Percentiles rank a stretch among this genome's conserved stretches.
phyloP scores from a whole-genome alignment of 2,329 filamentous ascomycete species.

The Fusarium dimerum region DNA sequence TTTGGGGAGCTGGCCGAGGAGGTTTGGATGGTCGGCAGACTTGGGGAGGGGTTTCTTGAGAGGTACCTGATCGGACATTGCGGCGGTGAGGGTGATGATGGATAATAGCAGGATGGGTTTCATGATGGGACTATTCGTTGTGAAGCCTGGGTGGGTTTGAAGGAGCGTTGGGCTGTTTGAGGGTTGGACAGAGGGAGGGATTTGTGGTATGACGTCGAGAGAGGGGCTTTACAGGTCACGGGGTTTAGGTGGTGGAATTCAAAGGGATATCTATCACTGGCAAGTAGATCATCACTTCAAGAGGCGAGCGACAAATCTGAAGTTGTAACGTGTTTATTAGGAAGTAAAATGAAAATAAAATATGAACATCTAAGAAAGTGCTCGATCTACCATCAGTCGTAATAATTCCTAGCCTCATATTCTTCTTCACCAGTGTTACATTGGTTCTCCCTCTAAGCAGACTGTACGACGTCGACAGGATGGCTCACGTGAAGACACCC shows the following conservation, averaged over 20 bases:
- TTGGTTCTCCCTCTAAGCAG: too few species aligned
- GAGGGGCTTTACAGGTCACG: conserved; percentile 20
- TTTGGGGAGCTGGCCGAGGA: conserved; percentile 27
- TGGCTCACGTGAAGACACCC: background rate
- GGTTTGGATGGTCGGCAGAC: background rate
- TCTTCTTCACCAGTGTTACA: too few species aligned
- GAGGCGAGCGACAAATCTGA: too few species aligned
- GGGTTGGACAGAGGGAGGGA: background rate
- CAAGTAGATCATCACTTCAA: background rate
- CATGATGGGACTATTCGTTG: conserved; percentile 16
- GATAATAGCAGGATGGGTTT: conserved; percentile 20
- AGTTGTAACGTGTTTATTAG: too few species aligned
- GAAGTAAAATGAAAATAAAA: too few species aligned
- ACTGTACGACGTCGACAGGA: too few species aligned
- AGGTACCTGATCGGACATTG: background rate
- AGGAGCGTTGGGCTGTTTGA: conserved; percentile 6
- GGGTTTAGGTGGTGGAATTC: background rate
- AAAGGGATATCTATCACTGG: too few species aligned
- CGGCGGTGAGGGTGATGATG: conserved; percentile 13
- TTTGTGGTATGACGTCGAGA: background rate
- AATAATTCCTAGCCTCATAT: too few species aligned
- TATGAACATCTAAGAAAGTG: too few species aligned
- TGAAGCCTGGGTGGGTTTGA: background rate
- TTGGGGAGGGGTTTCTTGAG: conserved; percentile 6
- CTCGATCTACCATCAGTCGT: too few species aligned